Base-by-base conservation (phyloP, 306 rosid genomes). In the Vicia faba region DNA sequence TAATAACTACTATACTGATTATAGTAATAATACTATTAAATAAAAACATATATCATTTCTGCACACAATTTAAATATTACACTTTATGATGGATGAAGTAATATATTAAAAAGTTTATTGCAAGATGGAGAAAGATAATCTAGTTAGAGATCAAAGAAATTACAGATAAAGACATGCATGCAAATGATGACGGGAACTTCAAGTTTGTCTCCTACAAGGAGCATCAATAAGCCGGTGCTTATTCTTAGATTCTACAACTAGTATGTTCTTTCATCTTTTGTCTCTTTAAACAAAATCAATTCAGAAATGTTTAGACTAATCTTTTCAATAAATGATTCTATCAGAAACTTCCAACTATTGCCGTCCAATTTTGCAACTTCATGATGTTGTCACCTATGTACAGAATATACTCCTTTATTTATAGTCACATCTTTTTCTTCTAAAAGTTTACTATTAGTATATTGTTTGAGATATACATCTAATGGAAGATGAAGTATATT, bases 191-290 rank as follows among this genome's bases (percentile, higher is more conserved):
- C 43, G 76, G 43, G n/a, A 50, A 71, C 44, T 67, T 15, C 56
- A 60, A 40, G 60, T 75, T 75, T 75, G 80, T 68, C 60, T 60
- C 41, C 70, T 60, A 5, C 38, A 60, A 50, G 11, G 43, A 69
- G 80, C 75, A 75, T 75, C 80, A 69, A 69, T 56, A 40, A 51
- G 64, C 75, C 66, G 66, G 78, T 46, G 51, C 49, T 61, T 19
- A 69, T 13, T 48, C 43, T 41, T n/a, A 51, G 80, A 75, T 75
- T 75, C 80, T 53, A 26, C 38, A 19, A 23, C 1, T 48, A n/a
- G 8, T 46, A 12, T 46, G 48, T 5, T 66, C 45, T 39, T 48
- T 60, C 16, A 50, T 61, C 13, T 75, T 68, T 43, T 62, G 51
- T 69, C 59, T 19, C 33, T 38, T 11, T 5, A 6, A 26, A 10